Percentiles rank a stretch among this genome's conserved stretches.
Evolutionary conservation across 352 stramenopile species (phyloP).

Genomic region (Elongisporangium anandrum): DNA sequence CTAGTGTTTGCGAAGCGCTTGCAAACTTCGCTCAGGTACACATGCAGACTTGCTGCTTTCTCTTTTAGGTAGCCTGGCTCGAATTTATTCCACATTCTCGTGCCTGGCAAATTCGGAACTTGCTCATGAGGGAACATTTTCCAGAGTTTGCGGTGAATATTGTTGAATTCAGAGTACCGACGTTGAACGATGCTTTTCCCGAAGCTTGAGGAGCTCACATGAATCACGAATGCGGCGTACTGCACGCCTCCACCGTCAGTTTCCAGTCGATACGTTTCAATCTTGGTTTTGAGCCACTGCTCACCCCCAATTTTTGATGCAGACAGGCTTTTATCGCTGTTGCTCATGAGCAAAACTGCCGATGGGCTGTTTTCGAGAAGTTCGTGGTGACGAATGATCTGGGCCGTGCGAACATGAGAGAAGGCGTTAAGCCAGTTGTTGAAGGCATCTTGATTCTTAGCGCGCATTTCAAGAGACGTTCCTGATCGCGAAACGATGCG

Average conservation of each 20-base stretch:
- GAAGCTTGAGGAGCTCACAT: constrained; percentile 60
- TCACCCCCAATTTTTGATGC: constrained; percentile 13
- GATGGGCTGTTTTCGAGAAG: constrained; percentile 77
- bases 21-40: constrained; percentile 69
- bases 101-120: constrained; percentile 58
- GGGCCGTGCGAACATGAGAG: constrained; percentile 38
- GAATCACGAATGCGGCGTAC: constrained; percentile 77
- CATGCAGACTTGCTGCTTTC: constrained; percentile 65
- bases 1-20: constrained; percentile 71
- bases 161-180: constrained; percentile 76
- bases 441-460: constrained; percentile 73
- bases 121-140: constrained; percentile 80
- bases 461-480: constrained; percentile 73
- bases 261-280: constrained; percentile 64
- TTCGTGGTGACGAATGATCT: constrained; percentile 70
- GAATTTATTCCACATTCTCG: constrained; percentile 84
- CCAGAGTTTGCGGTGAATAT: constrained; percentile 66
- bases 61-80: constrained; percentile 78
- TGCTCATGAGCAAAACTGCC: constrained; percentile 66
- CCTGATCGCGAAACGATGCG: constrained; percentile 64
- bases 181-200: constrained; percentile 72
- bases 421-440: constrained; percentile 71
- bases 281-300: constrained; percentile 78
- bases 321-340: constrained; percentile 17
- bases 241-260: constrained; percentile 68